Evolutionary conservation across 768 basidiomycete species (phyloP), one percentile per base, ranked within the genome.

Genomic region (Termitomyces sp.): DNA sequence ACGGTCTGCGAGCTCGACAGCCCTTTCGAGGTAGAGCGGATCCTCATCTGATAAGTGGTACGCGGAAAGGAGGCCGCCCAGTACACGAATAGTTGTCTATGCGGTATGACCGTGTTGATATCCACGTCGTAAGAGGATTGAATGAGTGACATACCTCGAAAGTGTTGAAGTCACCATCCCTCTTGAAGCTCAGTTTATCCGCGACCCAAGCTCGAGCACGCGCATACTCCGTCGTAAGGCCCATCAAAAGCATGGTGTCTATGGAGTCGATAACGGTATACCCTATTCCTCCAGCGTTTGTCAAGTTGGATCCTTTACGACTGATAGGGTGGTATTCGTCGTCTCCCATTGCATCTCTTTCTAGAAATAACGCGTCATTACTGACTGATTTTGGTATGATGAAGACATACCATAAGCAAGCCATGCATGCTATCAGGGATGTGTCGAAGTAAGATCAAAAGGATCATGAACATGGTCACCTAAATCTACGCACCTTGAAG

Each of bases 291-390:
- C 91, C 92, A 2, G 84, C 85, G 5, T 71, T 62, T 0, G 89
- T 88, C 28, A 98, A 77, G 68, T 98, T 94, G 9, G 82, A 80
- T 4, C 95, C 95, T 27, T 71, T 72, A 48, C 78, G 78, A 52
- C 80, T 80, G 23, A 98, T 78, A 0, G 95, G 94, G 64, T 96
- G 92, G 64, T 93, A 97, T 69, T 96, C 91, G 73, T 97, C 94
- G 55, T 80, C 80, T 1, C 94, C 94, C 84, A 92, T 94, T 2
- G 94, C 94, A 67, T 97, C 85, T 45, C 83, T 74, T 73, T 94
- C 93, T 94, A 72, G 43, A 28, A 49, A 5, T 48, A 48, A 64
- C 50, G 30, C 30, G 40, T 56, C 54, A 63, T 55, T 28, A 41
- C 17, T n/a, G 27, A 5, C 25, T 56, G 47, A 28, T 8, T 52